Evolutionary conservation across 1,284 basidiomycete genomes (phyloP), one percentile per base, ranked within the genome.

Genomic region (Sporisorium exsertum): DNA sequence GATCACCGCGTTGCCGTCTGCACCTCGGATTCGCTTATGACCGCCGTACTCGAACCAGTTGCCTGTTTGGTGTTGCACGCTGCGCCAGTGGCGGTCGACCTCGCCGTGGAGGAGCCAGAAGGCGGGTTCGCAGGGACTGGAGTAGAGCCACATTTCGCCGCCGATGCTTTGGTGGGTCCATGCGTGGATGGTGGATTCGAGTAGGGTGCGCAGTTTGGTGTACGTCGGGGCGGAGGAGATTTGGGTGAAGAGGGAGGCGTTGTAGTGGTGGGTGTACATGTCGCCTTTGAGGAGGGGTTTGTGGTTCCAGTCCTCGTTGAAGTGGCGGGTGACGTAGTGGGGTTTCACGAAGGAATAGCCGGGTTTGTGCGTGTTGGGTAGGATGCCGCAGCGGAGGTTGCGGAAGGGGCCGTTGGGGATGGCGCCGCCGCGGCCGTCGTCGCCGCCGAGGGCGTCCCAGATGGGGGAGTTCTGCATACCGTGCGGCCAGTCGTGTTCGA

Each of bases 91-190:
- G 8, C 72, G 46, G 43, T 75, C 72, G 45, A 71, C 50, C 20
- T 67, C 64, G 24, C 53, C 64, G 43, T 75, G 72, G 18, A 75
- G 58, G 8, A 71, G 24, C 72, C 72, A 75, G 54, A 75, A 75
- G 6, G 60, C 51, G 9, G 72, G 64, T 42, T 75, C 72, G 67
- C 67, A 71, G 37, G 55, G 40, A 12, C 56, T 53, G 13, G 46
- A 57, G 29, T 59, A 64, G 13, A 75, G 45, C 49, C 52, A 63
- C 66, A 75, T 75, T 32, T 66, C 67, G 7, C 67, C 67, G 22
- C 60, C 56, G 12, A 75, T 70, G 29, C 52, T 33, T 27, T 64
- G 67, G 26, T 67, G 67, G 18, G 66, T 58, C 60, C 59, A 70
- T 0, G 60, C 37, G 35, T 75, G 72, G 0, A 75, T 15, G 3